These are phyloP conservation scores for Heimioporus sp. DNA, from an alignment of 768 basidiomycete species.

Conservation along the genomic window DNA sequence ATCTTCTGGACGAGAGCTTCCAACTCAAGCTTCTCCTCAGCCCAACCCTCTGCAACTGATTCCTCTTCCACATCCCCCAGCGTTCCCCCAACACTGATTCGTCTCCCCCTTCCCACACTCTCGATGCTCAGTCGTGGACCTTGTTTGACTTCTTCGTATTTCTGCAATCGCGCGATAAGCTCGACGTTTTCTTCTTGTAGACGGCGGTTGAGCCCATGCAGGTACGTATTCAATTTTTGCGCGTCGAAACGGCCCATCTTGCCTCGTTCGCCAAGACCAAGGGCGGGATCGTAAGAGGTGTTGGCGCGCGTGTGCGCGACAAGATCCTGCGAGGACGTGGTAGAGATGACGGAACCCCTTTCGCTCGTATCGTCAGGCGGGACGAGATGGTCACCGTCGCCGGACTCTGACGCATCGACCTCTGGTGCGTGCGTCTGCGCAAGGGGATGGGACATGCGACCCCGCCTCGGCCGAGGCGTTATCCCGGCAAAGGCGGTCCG, in stretches of 20 bases:
- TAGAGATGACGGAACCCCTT: slow-evolving; percentile 72
- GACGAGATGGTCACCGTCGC: slow-evolving; percentile 18
- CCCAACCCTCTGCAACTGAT: slow-evolving; percentile 60
- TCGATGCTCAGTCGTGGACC: slow-evolving; percentile 27
- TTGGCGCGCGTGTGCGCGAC: slow-evolving; percentile 78
- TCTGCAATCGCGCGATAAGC: slow-evolving; percentile 53
- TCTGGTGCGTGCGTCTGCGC: slow-evolving; percentile 49
- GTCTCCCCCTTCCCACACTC: slow-evolving; percentile 36
- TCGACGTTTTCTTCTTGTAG: slow-evolving; percentile 83
- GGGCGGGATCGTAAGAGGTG: slow-evolving; percentile 83
- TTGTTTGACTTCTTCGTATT: slow-evolving; percentile 47
- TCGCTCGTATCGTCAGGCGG: slow-evolving; percentile 48
- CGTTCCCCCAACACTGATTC: slow-evolving; percentile 51
- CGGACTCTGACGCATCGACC: slow-evolving; percentile 26
- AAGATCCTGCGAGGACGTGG: slow-evolving; percentile 85
- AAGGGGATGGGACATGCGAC: slow-evolving; percentile 63
- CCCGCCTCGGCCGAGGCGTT: slow-evolving; percentile 58
- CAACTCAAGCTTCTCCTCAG: slow-evolving; percentile 63
- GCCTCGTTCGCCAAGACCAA: slow-evolving; percentile 66
- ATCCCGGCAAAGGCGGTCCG: slow-evolving; percentile 59
- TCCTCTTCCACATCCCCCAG: slow-evolving; percentile 67
- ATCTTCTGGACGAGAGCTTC: slow-evolving; percentile 44
- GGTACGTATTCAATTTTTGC: slow-evolving; percentile 78
- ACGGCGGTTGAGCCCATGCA: slow-evolving; percentile 81
- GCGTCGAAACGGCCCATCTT: slow-evolving; percentile 82